Evolutionary conservation across 176 grass and related monocot species (phyloP).

Genomic region (Oryza officinalis): DNA sequence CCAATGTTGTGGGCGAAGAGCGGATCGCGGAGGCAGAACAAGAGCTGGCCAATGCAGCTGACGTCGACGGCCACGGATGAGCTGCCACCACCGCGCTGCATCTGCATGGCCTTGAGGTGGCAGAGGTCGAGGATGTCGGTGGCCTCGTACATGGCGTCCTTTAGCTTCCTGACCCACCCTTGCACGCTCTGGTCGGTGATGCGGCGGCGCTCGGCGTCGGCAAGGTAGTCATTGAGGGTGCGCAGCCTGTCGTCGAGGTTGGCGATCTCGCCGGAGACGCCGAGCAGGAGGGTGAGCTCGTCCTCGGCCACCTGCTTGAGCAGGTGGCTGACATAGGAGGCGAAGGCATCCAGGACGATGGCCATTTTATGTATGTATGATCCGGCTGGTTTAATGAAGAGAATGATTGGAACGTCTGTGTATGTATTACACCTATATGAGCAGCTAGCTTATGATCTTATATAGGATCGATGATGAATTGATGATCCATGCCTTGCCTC

Average conservation of each 20-base stretch:
- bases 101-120: slow-evolving; percentile 22
- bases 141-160: background rate
- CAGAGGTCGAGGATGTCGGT: slow-evolving; percentile 23
- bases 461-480: no score
- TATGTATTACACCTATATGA: no score
- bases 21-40: background rate
- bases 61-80: background rate
- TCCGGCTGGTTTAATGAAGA: no score
- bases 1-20: background rate
- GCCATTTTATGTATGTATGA: no score
- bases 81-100: no score
- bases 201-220: slow-evolving; percentile 3
- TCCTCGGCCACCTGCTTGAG: background rate
- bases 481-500: no score
- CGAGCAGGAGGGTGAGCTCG: background rate
- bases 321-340: no score
- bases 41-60: background rate
- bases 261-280: background rate
- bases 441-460: no score
- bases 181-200: background rate
- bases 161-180: slow-evolving; percentile 29
- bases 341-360: no score
- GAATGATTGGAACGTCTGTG: no score
- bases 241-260: background rate
- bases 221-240: background rate